Evolutionary conservation across 148 eudicot genomes (phyloP), one percentile per base, ranked within the genome.

Genomic region (Arctostaphylos glauca): DNA sequence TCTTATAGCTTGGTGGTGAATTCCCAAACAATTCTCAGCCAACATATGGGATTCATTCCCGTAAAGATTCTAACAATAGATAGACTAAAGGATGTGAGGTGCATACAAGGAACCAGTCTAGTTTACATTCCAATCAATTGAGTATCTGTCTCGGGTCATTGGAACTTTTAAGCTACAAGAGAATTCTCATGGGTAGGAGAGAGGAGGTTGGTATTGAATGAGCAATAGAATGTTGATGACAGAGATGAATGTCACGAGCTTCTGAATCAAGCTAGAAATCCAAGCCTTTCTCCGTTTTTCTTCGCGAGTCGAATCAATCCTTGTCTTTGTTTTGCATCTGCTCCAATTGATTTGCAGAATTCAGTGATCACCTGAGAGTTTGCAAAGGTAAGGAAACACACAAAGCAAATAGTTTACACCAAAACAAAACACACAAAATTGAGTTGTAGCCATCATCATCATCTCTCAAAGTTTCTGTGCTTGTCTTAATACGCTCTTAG

Each of bases 271-370:
- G 56, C 56, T 60, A 15, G 46, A 79, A 96, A 96, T 16, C 98
- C 98, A 21, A 96, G 92, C 81, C 60, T 91, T 70, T 96, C 98
- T 38, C 98, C 98, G 15, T 96, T 96, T 83, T 96, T 94, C 91
- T 96, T 96, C 3, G 98, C 98, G 86, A 96, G 70, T 79, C 98
- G 91, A 74, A 96, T 94, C 47, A 96, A 86, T 46, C 97, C 98
- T 84, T 94, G 98, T 79, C 98, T 89, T 87, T 96, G 98, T 73
- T 96, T 96, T 18, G 89, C 85, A 85, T 96, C 98, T 68, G 98
- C 98, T 82, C 98, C 98, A 60, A 96, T 94, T 25, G 98, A 91
- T 83, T 96, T 96, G 92, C 98, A 96, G 87, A 96, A 96, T 81
- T 96, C 98, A 1, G 91, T 96, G 9, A 96, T 96, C 25, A 96